Evolutionary conservation across 177 flowering plant species (phyloP).

Genomic region (Telopea speciosissima): DNA sequence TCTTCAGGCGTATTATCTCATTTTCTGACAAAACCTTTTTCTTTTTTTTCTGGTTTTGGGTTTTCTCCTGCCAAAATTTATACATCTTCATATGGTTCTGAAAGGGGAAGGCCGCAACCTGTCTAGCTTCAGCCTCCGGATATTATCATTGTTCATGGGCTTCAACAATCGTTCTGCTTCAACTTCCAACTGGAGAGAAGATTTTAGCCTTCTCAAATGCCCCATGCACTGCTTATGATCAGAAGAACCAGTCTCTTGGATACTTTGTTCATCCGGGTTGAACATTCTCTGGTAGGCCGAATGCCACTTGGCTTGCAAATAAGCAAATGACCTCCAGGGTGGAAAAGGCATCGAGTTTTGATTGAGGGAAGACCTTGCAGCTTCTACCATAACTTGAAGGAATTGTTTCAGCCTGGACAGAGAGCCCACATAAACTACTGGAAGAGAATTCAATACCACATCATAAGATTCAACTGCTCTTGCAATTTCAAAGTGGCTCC

Average conservation of each 20-base stretch:
- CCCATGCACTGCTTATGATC: slow-evolving; percentile 58
- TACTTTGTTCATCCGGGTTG: slow-evolving; percentile 23
- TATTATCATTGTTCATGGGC: slow-evolving; percentile 36
- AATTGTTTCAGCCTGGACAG: slow-evolving; percentile 52
- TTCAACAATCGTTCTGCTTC: slow-evolving; percentile 49
- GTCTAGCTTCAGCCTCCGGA: slow-evolving; percentile 43
- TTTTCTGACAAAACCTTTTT: slow-evolving; percentile 10
- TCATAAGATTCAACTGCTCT: slow-evolving; percentile 82
- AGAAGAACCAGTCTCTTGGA: slow-evolving; percentile 1
- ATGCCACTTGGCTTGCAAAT: slow-evolving; percentile 84
- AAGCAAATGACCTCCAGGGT: slow-evolving; percentile 95
- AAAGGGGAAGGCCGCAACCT: slow-evolving; percentile 37
- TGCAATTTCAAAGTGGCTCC: slow-evolving; percentile 94
- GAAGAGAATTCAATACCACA: slow-evolving; percentile 58
- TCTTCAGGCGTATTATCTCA: slow-evolving; percentile 5
- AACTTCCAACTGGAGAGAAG: slow-evolving; percentile 45
- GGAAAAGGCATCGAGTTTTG: slow-evolving; percentile 96
- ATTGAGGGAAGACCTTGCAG: slow-evolving; percentile 70
- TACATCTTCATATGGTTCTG: slow-evolving; percentile 23
- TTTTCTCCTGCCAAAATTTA: slow-evolving; percentile 13
- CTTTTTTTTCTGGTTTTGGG: neutral
- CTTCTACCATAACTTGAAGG: slow-evolving; percentile 85
- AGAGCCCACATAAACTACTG: slow-evolving; percentile 70
- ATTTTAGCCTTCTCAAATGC: slow-evolving; percentile 53
- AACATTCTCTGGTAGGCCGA: slow-evolving; percentile 53